phyloP scores from a whole-genome alignment of 768 basidiomycete species.

The Hemileccinum rubropunctum region DNA sequence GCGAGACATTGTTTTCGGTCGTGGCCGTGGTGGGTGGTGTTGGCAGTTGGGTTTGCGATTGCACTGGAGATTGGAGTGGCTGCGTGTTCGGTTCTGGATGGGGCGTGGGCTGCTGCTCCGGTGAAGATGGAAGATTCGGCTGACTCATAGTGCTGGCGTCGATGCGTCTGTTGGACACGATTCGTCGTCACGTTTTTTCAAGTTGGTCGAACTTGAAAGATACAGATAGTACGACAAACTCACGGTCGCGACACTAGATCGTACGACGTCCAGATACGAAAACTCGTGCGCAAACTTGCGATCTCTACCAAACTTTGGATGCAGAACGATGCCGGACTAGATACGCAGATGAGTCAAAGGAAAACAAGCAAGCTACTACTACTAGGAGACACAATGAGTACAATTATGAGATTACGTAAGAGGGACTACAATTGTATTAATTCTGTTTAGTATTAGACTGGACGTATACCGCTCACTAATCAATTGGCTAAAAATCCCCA shows the following conservation, averaged over 20 bases:
- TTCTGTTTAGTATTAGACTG: no score
- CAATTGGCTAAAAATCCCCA: no score
- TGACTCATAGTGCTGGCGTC: constrained; percentile 22
- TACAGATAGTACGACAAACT: neutral
- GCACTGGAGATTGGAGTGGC: constrained; percentile 13
- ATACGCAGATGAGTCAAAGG: neutral
- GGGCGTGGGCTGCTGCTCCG: constrained; percentile 13
- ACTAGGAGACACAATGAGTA: no score
- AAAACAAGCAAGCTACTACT: neutral
- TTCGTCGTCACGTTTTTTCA: no score
- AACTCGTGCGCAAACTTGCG: neutral
- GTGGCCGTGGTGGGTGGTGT: neutral
- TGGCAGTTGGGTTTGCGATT: constrained; percentile 8
- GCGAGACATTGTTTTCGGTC: constrained; percentile 21
- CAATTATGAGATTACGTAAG: no score
- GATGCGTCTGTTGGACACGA: neutral
- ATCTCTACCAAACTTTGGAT: neutral
- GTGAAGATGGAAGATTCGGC: constrained; percentile 23
- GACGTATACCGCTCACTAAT: no score
- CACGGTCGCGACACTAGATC: constrained; percentile 8
- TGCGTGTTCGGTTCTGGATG: constrained; percentile 15
- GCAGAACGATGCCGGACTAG: neutral
- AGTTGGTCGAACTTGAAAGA: neutral
- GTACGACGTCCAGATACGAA: constrained; percentile 1
- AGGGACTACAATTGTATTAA: no score